Percentiles rank a stretch among this genome's conserved stretches.
phyloP scores from a whole-genome alignment of 768 basidiomycete genomes.

The Scleroderma citrinum region DNA sequence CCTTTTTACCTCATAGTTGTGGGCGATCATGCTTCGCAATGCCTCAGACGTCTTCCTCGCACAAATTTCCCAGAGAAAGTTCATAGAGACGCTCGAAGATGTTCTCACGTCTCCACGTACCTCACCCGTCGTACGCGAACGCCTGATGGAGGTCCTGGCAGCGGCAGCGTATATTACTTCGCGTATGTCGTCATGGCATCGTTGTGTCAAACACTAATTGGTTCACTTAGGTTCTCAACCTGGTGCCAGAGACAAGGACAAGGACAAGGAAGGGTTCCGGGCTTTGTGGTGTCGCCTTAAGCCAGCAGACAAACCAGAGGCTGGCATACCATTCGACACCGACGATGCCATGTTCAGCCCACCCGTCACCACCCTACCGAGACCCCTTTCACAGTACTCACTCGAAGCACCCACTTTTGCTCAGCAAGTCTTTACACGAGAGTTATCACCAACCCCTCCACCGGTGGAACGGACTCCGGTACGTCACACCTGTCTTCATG shows the following conservation, averaged over 20 bases:
- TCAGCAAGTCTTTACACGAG: conserved; percentile 30
- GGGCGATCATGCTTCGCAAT: conserved; percentile 89
- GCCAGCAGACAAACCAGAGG: conserved; percentile 73
- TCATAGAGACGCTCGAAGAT: conserved; percentile 74
- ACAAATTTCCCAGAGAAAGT: conserved; percentile 69
- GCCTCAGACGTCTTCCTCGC: conserved; percentile 64
- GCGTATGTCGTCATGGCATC: not conserved
- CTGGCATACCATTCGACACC: conserved; percentile 74
- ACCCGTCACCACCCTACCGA: conserved; percentile 34
- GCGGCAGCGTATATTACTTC: conserved; percentile 60
- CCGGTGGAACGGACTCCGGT: conserved; percentile 22
- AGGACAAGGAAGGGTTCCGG: conserved; percentile 51
- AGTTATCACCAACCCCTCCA: conserved; percentile 19
- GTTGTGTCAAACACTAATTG: not conserved
- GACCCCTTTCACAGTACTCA: conserved; percentile 25
- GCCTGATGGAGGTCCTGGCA: conserved; percentile 74
- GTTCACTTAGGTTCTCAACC: conserved; percentile 13
- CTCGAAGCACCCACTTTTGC: conserved; percentile 34
- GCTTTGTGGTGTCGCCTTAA: conserved; percentile 79
- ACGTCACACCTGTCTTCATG: not conserved
- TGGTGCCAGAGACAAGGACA: conserved; percentile 26
- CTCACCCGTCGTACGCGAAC: conserved; percentile 74
- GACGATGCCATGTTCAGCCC: conserved; percentile 80
- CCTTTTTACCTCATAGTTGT: conserved; percentile 43
- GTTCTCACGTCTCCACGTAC: conserved; percentile 57